These are phyloP conservation scores for Suhomyces emberorum DNA, from an alignment of 805 yeast genomes.

Conservation along the genomic window DNA sequence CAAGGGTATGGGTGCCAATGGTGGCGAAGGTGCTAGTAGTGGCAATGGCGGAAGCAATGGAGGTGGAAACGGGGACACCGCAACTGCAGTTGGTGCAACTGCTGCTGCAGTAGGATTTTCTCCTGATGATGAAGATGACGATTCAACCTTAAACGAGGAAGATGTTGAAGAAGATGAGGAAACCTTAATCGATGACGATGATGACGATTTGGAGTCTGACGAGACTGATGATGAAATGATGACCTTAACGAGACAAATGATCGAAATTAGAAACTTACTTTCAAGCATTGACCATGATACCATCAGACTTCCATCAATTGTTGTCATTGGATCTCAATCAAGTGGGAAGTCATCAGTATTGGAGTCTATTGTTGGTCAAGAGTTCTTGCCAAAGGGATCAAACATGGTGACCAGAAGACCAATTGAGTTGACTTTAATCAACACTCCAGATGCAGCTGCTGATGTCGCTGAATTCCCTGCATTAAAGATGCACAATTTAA, in stretches of 20 bases:
- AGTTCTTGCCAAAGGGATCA: slow-evolving; percentile 92
- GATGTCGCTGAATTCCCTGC: slow-evolving; percentile 95
- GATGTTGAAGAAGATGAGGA: slow-evolving; percentile 49
- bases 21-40: slow-evolving; percentile 21
- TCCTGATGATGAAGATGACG: slow-evolving; percentile 33
- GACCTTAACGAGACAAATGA: slow-evolving; percentile 91
- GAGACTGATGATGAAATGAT: slow-evolving; percentile 77
- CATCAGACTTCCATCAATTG: slow-evolving; percentile 86
- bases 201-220: slow-evolving; percentile 45
- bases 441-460: slow-evolving; percentile 75
- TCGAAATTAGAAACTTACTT: slow-evolving; percentile 82
- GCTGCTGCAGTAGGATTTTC: slow-evolving; percentile 53
- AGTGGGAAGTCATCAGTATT: slow-evolving; percentile 96
- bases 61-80: slow-evolving; percentile 28
- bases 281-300: slow-evolving; percentile 75
- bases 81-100: slow-evolving; percentile 47
- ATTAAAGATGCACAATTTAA: slow-evolving; percentile 71
- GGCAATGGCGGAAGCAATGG: slow-evolving; percentile 24
- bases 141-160: slow-evolving; percentile 18
- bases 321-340: slow-evolving; percentile 95
- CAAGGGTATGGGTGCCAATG: slow-evolving; percentile 24
- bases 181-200: slow-evolving; percentile 43
- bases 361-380: slow-evolving; percentile 97
- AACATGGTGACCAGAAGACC: slow-evolving; percentile 99
- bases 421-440: slow-evolving; percentile 87